Conservation (phyloP, 2,329 filamentous ascomycete species). For the Thermothelomyces thermophilus region DNA sequence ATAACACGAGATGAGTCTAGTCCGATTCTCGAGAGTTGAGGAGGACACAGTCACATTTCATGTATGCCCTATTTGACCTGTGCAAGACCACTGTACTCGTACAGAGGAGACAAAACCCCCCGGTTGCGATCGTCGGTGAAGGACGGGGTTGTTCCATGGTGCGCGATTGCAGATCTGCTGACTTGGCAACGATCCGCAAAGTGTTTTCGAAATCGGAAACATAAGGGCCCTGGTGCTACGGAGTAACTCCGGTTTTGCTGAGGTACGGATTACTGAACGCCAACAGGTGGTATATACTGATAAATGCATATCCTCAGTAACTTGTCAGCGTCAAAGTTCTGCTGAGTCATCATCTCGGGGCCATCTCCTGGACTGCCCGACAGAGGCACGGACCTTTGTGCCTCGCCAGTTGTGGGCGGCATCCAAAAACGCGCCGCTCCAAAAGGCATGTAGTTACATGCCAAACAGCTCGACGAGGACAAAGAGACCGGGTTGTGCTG, state of each 20-base stretch:
- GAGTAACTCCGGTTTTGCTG: background rate
- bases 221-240: background rate
- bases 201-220: constrained; percentile 1
- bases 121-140: too few species aligned
- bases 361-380: background rate
- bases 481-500: constrained; percentile 14
- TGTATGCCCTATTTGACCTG: too few species aligned
- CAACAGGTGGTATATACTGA: background rate
- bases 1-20: too few species aligned
- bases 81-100: too few species aligned
- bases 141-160: background rate
- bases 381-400: constrained; percentile 1
- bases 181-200: constrained; percentile 3
- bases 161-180: background rate
- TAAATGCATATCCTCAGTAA: background rate
- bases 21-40: too few species aligned
- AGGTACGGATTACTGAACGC: too few species aligned
- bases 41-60: too few species aligned
- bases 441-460: constrained; percentile 5
- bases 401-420: background rate
- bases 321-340: background rate
- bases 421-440: constrained; percentile 10
- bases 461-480: constrained; percentile 9
- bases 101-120: too few species aligned
- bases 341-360: constrained; percentile 10